phyloP scores from a whole-genome alignment of 2,329 filamentous ascomycete genomes.

The Aspergillus neotritici region DNA sequence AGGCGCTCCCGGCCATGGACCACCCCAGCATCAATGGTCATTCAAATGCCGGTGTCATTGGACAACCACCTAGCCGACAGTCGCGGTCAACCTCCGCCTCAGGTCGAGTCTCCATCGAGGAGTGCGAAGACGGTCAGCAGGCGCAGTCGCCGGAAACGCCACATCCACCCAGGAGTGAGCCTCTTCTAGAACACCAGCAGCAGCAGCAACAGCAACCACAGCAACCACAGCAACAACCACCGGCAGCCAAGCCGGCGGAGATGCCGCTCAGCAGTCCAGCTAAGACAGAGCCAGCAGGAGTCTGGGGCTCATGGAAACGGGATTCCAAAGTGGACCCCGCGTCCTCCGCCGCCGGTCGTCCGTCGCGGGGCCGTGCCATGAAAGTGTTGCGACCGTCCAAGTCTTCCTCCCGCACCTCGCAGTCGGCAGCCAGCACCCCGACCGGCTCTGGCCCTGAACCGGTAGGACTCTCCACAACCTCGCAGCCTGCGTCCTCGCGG shows the following conservation, averaged over 20 bases:
- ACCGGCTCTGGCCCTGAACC: slow-evolving; percentile 10
- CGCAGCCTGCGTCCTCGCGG: slow-evolving; percentile 15
- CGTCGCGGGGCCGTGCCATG: slow-evolving; percentile 63
- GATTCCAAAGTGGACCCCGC: slow-evolving; percentile 28
- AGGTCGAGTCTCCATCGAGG: slow-evolving; percentile 18
- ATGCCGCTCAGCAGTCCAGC: slow-evolving; percentile 21
- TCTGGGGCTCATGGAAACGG: slow-evolving; percentile 67
- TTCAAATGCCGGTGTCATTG: slow-evolving; percentile 29
- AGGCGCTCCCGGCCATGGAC: slow-evolving; percentile 3
- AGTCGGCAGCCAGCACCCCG: slow-evolving; percentile 14
- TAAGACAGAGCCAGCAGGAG: slow-evolving; percentile 45
- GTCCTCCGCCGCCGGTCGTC: slow-evolving; percentile 54
- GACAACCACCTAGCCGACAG: slow-evolving; percentile 20
- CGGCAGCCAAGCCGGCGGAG: slow-evolving; percentile 25
- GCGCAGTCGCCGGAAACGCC: slow-evolving; percentile 7
- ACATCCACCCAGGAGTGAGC: slow-evolving; percentile 8
- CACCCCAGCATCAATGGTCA: slow-evolving; percentile 18
- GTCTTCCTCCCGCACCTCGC: slow-evolving; percentile 40
- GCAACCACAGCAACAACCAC: slow-evolving; percentile 8
- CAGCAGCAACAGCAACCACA: slow-evolving; percentile 18
- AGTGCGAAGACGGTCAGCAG: slow-evolving; percentile 20
- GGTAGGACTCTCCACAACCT: slow-evolving; percentile 7
- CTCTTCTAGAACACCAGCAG: slow-evolving; percentile 16
- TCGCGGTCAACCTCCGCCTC: slow-evolving; percentile 25
- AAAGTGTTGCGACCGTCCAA: slow-evolving; percentile 82